phyloP scores from a whole-genome alignment of 441 rosid species.

The Jatropha multifida region DNA sequence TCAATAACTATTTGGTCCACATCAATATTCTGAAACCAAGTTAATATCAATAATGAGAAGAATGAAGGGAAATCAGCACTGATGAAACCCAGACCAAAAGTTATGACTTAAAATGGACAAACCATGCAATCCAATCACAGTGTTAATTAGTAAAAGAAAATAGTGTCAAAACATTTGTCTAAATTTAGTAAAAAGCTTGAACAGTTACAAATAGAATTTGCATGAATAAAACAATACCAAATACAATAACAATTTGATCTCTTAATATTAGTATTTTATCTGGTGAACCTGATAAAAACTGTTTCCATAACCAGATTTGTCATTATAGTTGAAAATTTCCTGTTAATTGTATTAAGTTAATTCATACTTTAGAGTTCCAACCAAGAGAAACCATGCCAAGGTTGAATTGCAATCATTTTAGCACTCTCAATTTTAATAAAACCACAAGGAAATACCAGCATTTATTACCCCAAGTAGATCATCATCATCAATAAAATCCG shows the following conservation, averaged over 20 bases:
- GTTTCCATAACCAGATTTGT: neutral
- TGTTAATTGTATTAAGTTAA: neutral
- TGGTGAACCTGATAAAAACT: neutral
- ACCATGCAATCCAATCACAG: neutral
- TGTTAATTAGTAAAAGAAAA: constrained; percentile 1
- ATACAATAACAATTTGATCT: neutral
- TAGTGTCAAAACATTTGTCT: neutral
- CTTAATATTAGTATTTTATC: neutral
- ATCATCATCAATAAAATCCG: constrained; percentile 79
- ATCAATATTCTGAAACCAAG: constrained; percentile 65
- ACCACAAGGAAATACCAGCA: constrained; percentile 2
- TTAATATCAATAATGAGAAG: constrained; percentile 16
- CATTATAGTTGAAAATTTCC: neutral
- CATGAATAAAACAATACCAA: neutral
- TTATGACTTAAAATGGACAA: constrained; percentile 2
- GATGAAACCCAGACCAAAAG: constrained; percentile 15
- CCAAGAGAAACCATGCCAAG: neutral
- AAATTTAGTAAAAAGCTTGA: neutral
- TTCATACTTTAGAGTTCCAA: constrained; percentile 6
- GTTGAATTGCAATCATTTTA: constrained; percentile 1
- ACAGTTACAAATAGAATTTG: neutral
- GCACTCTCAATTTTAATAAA: constrained; percentile 14
- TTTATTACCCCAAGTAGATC: constrained; percentile 72
- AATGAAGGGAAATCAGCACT: constrained; percentile 16
- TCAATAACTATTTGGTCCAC: constrained; percentile 88